phyloP scores from a whole-genome alignment of 768 basidiomycete species.

The Kwoniella shandongensis region DNA sequence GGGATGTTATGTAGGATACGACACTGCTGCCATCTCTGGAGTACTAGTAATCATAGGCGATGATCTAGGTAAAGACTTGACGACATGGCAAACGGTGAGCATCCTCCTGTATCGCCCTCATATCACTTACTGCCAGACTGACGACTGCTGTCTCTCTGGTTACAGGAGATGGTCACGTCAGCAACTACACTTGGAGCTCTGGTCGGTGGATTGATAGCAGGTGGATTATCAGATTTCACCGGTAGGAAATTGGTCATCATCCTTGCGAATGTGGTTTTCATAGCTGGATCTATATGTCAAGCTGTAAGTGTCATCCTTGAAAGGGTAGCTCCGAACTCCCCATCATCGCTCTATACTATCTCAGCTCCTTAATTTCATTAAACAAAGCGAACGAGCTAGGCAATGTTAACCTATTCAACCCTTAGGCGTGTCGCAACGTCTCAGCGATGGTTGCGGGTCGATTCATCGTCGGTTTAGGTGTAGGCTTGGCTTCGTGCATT shows the following conservation, averaged over 20 bases:
- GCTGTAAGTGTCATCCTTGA: slow-evolving; percentile 58
- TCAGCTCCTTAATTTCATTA: neutral
- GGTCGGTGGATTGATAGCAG: slow-evolving; percentile 69
- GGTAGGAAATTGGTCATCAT: slow-evolving; percentile 67
- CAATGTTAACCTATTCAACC: no score
- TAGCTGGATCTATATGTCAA: slow-evolving; percentile 70
- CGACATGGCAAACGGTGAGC: slow-evolving; percentile 65
- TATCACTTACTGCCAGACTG: neutral
- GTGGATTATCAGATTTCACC: slow-evolving; percentile 68
- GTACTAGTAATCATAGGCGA: slow-evolving; percentile 71
- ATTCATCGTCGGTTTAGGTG: slow-evolving; percentile 70
- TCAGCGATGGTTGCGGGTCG: slow-evolving; percentile 73
- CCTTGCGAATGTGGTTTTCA: slow-evolving; percentile 70
- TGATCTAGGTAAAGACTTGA: slow-evolving; percentile 64
- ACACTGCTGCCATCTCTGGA: slow-evolving; percentile 74
- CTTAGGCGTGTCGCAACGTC: slow-evolving; percentile 58
- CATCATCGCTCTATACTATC: neutral
- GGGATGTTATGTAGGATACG: slow-evolving; percentile 62
- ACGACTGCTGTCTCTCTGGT: neutral
- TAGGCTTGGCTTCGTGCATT: slow-evolving; percentile 73
- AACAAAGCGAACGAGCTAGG: no score
- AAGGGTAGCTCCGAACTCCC: neutral
- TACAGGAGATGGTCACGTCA: slow-evolving; percentile 75
- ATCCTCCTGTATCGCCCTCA: neutral
- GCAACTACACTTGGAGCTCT: slow-evolving; percentile 76